Evolutionary conservation across 2,329 filamentous ascomycete genomes (phyloP).

Genomic region (Colletotrichum nymphaeae): DNA sequence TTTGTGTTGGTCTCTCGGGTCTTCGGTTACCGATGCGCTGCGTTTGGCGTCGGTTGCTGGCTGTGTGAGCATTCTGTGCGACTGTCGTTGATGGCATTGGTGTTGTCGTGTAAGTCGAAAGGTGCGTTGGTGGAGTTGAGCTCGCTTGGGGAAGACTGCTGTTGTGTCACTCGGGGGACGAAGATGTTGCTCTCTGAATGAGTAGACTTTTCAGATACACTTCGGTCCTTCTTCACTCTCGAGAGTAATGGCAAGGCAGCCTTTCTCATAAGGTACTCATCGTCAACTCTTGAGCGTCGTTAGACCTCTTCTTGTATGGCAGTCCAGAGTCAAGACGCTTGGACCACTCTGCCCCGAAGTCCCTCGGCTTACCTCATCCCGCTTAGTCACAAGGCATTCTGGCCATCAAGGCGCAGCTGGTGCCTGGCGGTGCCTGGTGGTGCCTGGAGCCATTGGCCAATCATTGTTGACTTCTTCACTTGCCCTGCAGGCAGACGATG

Average conservation of each 20-base stretch:
- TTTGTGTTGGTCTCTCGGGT: background rate
- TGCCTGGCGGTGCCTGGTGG: constrained; percentile 19
- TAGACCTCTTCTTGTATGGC: background rate
- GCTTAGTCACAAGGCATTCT: background rate
- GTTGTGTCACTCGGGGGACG: background rate
- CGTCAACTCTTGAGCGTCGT: background rate
- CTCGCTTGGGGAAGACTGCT: background rate
- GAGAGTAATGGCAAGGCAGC: background rate
- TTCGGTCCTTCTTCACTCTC: too few species aligned
- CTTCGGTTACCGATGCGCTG: background rate
- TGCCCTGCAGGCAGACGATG: background rate
- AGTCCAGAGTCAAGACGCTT: background rate
- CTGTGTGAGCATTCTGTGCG: background rate
- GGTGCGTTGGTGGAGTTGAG: background rate
- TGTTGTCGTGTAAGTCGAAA: background rate
- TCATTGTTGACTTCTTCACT: background rate
- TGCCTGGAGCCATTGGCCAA: constrained; percentile 21
- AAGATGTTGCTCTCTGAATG: background rate
- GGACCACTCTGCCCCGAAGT: background rate
- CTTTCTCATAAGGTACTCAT: background rate
- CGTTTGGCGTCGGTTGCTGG: background rate
- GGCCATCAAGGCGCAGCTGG: background rate
- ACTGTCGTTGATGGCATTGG: background rate
- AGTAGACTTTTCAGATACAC: background rate
- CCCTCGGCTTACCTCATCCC: background rate